Evolutionary conservation across 495 filamentous ascomycete species (phyloP).

Genomic region (Barbatosphaeria neglecta): DNA sequence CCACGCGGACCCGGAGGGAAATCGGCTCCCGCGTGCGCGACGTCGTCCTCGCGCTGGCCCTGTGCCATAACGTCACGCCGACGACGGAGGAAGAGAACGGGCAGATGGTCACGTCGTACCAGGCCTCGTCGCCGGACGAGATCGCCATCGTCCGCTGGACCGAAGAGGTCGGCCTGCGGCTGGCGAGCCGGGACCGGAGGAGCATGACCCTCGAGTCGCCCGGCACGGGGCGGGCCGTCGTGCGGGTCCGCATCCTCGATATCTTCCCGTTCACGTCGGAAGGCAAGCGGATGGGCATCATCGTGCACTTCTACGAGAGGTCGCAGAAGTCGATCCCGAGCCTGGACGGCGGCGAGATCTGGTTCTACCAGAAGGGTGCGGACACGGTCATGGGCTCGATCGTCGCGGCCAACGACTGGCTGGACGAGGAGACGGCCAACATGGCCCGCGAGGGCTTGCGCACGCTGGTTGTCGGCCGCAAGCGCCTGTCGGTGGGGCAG

Average conservation of each 20-base stretch:
- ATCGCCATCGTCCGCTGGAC: constrained; percentile 97
- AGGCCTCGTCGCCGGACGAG: constrained; percentile 94
- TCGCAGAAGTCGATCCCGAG: constrained; percentile 24
- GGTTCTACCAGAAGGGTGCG: constrained; percentile 98
- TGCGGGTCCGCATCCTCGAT: constrained; percentile 82
- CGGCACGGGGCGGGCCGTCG: constrained; percentile 62
- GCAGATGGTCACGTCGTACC: constrained; percentile 68
- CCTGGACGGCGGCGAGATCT: constrained; percentile 59
- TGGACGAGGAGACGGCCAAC: constrained; percentile 96
- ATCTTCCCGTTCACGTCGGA: constrained; percentile 97
- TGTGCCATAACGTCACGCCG: constrained; percentile 97
- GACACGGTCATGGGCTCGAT: constrained; percentile 96
- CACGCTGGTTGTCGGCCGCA: constrained; percentile 87
- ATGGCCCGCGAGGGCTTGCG: constrained; percentile 96
- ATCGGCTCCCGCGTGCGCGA: constrained; percentile 89
- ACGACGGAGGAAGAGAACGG: constrained; percentile 76
- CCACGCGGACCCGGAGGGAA: constrained; percentile 75
- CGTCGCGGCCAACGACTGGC: constrained; percentile 91
- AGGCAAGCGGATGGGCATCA: constrained; percentile 96
- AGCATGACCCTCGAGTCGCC: constrained; percentile 69
- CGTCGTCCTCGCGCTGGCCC: constrained; percentile 76
- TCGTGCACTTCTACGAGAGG: constrained; percentile 65
- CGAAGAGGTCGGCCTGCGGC: constrained; percentile 77
- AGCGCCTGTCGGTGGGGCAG: constrained; percentile 59
- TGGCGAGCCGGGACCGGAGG: constrained; percentile 77